Evolutionary conservation across 106 monocot genomes (phyloP).

Genomic region (Dioscorea dumetorum): DNA sequence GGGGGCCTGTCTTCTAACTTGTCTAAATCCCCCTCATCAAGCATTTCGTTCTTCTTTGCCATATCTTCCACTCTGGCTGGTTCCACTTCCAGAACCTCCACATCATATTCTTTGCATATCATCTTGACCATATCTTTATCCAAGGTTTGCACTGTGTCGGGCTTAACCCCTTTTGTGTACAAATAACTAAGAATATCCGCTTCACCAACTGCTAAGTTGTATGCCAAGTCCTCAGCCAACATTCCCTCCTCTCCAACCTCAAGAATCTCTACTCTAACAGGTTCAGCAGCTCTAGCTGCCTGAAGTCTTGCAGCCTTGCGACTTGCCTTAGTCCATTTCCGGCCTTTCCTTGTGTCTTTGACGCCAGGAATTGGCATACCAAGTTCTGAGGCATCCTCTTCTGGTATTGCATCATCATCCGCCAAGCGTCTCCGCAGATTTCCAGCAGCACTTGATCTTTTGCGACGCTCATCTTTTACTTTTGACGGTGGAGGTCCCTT

Average conservation of each 20-base stretch:
- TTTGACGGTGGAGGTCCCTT: conserved; percentile 45
- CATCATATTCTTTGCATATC: conserved; percentile 92
- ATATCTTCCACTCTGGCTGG: conserved; percentile 65
- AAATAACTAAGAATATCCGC: conserved; percentile 63
- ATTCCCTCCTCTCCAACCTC: conserved; percentile 92
- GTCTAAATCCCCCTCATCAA: conserved; percentile 79
- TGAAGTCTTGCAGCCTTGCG: conserved; percentile 73
- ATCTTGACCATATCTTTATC: conserved; percentile 92
- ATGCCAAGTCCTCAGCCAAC: conserved; percentile 71
- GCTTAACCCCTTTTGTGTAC: conserved; percentile 63
- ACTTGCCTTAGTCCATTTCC: conserved; percentile 85
- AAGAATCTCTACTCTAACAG: conserved; percentile 87
- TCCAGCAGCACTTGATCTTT: conserved; percentile 33
- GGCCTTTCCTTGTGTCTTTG: conserved; percentile 40
- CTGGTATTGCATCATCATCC: conserved; percentile 27
- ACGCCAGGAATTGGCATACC: conserved; percentile 63
- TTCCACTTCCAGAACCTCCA: conserved; percentile 80
- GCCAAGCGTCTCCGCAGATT: conserved; percentile 49
- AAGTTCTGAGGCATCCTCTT: conserved; percentile 53
- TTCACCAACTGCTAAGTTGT: conserved; percentile 60
- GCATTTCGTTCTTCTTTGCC: conserved; percentile 90
- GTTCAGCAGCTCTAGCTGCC: conserved; percentile 66
- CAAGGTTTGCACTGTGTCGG: conserved; percentile 51
- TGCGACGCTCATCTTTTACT: conserved; percentile 62
- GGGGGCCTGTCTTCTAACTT: conserved; percentile 76